Evolutionary conservation across 1,284 basidiomycete species (phyloP).

Genomic region (Earliella scabrosa): DNA sequence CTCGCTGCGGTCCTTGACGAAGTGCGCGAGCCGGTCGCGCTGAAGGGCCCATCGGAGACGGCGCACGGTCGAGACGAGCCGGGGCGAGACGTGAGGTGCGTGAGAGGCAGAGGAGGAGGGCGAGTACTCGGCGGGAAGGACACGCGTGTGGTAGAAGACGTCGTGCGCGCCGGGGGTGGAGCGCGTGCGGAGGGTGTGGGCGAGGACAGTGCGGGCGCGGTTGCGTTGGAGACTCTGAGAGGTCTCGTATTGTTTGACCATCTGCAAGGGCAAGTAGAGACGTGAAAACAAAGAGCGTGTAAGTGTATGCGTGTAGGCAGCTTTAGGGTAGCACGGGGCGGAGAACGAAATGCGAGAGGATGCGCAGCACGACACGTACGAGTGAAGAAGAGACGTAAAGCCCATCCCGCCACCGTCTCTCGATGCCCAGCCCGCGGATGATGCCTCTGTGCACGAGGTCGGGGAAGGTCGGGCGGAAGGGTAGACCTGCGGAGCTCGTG

Average conservation of each 20-base stretch:
- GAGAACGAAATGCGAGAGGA: too few species aligned
- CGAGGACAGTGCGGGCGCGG: constrained; percentile 51
- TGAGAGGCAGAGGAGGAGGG: too few species aligned
- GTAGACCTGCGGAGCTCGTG: constrained; percentile 51
- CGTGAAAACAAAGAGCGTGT: too few species aligned
- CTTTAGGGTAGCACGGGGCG: too few species aligned
- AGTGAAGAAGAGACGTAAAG: constrained; percentile 63
- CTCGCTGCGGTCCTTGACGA: constrained; percentile 45
- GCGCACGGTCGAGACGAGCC: constrained; percentile 57
- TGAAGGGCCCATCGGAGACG: constrained; percentile 63
- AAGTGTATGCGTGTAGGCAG: too few species aligned
- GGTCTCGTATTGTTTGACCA: constrained; percentile 62
- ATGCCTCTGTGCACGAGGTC: constrained; percentile 72
- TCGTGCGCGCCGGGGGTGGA: constrained; percentile 37
- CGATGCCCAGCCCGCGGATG: constrained; percentile 66
- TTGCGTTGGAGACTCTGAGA: constrained; percentile 51
- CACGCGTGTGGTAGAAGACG: constrained; percentile 46
- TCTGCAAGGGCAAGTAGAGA: constrained; percentile 38
- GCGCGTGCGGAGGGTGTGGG: constrained; percentile 49
- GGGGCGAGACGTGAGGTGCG: constrained; percentile 51
- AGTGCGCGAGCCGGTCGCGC: constrained; percentile 56
- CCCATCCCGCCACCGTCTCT: constrained; percentile 65
- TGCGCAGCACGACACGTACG: constrained; percentile 42
- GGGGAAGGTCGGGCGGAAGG: constrained; percentile 62
- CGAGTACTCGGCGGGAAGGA: constrained; percentile 56